These are phyloP conservation scores for Pythium biforme DNA, from an alignment of 352 stramenopile genomes.

Conservation along the genomic window DNA sequence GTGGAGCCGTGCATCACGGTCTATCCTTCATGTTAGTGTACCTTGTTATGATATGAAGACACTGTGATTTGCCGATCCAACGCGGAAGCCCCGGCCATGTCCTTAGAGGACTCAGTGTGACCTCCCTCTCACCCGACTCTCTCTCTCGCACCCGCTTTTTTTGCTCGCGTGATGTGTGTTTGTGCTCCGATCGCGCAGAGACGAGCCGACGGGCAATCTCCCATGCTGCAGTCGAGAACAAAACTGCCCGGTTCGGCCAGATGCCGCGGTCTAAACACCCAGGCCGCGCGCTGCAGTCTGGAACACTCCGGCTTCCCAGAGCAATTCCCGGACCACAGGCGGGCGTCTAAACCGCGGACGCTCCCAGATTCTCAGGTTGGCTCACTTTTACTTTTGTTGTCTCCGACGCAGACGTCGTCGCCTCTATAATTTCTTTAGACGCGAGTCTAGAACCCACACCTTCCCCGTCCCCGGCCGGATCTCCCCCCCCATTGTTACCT, in stretches of 20 bases:
- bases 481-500: neutral
- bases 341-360: neutral
- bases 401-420: constrained; percentile 4
- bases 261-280: constrained; percentile 8
- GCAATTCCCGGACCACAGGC: neutral
- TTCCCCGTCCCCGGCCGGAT: neutral
- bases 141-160: constrained; percentile 21
- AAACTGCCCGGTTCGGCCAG: constrained; percentile 19
- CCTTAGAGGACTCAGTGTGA: neutral
- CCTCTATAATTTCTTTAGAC: constrained; percentile 10
- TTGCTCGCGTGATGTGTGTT: constrained; percentile 20
- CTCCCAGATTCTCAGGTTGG: neutral
- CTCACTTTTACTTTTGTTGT: constrained; percentile 33
- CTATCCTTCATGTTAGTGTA: neutral
- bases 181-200: constrained; percentile 17
- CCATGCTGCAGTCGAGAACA: neutral
- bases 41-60: constrained; percentile 7
- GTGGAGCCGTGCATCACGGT: neutral
- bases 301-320: constrained; percentile 1
- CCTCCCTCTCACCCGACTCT: constrained; percentile 14
- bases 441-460: constrained; percentile 2
- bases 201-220: constrained; percentile 18
- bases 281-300: neutral
- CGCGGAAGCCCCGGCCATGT: neutral
- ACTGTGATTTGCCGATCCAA: neutral